Base-by-base conservation (phyloP, 2,329 filamentous ascomycete species). In the Fusarium anguioides region DNA sequence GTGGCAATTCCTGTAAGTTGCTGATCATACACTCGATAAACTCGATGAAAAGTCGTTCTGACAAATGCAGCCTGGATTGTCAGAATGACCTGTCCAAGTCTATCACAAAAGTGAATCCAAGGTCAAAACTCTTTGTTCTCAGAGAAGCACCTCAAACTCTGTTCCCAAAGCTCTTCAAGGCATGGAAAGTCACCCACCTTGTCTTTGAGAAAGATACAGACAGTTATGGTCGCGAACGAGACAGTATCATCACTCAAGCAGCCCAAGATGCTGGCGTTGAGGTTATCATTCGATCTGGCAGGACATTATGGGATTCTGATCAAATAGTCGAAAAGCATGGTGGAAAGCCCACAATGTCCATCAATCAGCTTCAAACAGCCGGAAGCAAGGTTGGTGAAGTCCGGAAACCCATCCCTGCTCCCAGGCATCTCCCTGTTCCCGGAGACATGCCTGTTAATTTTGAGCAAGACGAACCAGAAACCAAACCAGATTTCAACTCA, bases 141-240 rank as follows among this genome's bases (percentile, higher is more conserved):
- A 84, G 91, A 26, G 91, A 93, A 78, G 89, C 85, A 0, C 91
- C 91, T 0, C 89, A 91, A 72, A 92, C 88, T 0, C 76, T 93
- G 2, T 82, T 94, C 5, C 88, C 89, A 3, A 92, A 92, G 76
- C 79, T 94, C 2, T 91, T 93, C 82, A 87, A 87, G 69, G 84
- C 86, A 18, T 94, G 91, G 91, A 84, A 85, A 3, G 87, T 92
- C 24, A 91, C 90, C 0, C 91, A 94, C 77, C 78, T 94, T 7
- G 91, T 93, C 0, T 94, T 93, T 70, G 91, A 94, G 75, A 91
- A 90, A 72, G 91, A 94, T 70, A 92, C 90, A 0, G 91, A 94
- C 79, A 82, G 89, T 1, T 94, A 94, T 77, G 90, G 82, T 6
- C 82, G 86, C 17, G 84, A 87, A 37, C 79, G 91, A 47, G 91